A percentile compares a stretch with the other conserved stretches of the same genome.
These are phyloP conservation scores for Chamaecrista fasciculata DNA, from an alignment of 306 rosid species.

Conservation along the genomic window DNA sequence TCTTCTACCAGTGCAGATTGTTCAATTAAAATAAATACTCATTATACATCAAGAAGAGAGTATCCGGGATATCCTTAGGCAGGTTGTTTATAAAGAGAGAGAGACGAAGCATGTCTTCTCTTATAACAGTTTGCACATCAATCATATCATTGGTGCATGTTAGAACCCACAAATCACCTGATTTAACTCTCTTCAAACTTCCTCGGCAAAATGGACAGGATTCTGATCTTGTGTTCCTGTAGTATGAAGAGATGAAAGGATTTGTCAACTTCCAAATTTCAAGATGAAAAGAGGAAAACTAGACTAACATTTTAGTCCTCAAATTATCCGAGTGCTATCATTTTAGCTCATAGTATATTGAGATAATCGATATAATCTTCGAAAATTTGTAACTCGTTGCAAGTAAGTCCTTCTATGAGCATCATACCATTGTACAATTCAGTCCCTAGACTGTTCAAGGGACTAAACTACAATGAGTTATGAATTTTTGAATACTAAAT, in stretches of 20 bases:
- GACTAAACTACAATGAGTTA: too few relatives aligned
- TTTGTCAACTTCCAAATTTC: too few relatives aligned
- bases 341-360: too few relatives aligned
- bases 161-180: constrained; percentile 76
- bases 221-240: constrained; percentile 67
- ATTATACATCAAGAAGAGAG: constrained; percentile 55
- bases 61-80: constrained; percentile 64
- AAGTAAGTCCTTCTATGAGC: too few relatives aligned
- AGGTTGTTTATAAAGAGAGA: constrained; percentile 59
- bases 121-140: constrained; percentile 52
- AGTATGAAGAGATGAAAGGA: constrained; percentile 11
- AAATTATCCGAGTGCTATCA: too few relatives aligned
- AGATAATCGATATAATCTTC: too few relatives aligned
- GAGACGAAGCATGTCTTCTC: constrained; percentile 60
- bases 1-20: constrained; percentile 30
- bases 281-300: too few relatives aligned
- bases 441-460: too few relatives aligned
- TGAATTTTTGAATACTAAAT: too few relatives aligned
- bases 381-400: too few relatives aligned
- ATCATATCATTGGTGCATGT: constrained; percentile 50
- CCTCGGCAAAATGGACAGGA: constrained; percentile 91
- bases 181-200: constrained; percentile 60
- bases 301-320: too few relatives aligned
- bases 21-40: constrained; percentile 55
- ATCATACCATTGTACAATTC: too few relatives aligned